phyloP scores from a whole-genome alignment of 805 yeast species.

The Candida krabiensis region DNA sequence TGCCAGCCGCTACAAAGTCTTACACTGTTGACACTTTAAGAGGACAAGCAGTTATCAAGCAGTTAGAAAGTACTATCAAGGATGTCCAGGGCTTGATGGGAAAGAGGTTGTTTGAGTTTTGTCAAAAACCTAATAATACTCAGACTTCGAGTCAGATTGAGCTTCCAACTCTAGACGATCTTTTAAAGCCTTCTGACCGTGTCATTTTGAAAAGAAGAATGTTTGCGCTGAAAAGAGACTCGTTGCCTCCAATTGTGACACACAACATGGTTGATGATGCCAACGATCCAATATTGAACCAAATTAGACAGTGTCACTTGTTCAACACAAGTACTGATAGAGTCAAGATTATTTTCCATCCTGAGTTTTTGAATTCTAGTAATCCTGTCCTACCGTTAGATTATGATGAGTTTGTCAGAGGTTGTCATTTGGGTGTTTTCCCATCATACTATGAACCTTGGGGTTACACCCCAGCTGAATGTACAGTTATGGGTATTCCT shows the following conservation, averaged over 20 bases:
- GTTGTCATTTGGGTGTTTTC: slow-evolving; percentile 97
- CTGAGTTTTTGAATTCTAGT: slow-evolving; percentile 92
- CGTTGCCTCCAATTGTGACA: slow-evolving; percentile 93
- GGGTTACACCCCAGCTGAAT: slow-evolving; percentile 99
- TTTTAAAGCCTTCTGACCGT: slow-evolving; percentile 82
- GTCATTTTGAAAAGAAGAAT: slow-evolving; percentile 90
- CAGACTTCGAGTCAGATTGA: slow-evolving; percentile 39
- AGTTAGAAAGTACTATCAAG: slow-evolving; percentile 81
- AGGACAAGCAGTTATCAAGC: slow-evolving; percentile 94
- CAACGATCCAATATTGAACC: slow-evolving; percentile 86
- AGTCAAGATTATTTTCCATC: slow-evolving; percentile 95
- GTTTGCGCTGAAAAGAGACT: slow-evolving; percentile 84
- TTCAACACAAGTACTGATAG: slow-evolving; percentile 89
- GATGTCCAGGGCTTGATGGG: slow-evolving; percentile 89
- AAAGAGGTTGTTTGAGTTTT: slow-evolving; percentile 83
- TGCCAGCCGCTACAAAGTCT: slow-evolving; percentile 95
- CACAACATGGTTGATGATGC: slow-evolving; percentile 95
- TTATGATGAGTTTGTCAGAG: slow-evolving; percentile 96
- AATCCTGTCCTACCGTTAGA: slow-evolving; percentile 92
- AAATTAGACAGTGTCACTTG: slow-evolving; percentile 85
- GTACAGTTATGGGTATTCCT: slow-evolving; percentile 99
- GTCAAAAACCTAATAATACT: slow-evolving; percentile 49
- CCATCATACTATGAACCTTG: slow-evolving; percentile 99
- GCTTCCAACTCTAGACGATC: slow-evolving; percentile 76
- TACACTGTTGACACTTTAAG: slow-evolving; percentile 93